These are phyloP conservation scores for Phialophora chinensis DNA, from an alignment of 2,329 filamentous ascomycete genomes.

Conservation along the genomic window DNA sequence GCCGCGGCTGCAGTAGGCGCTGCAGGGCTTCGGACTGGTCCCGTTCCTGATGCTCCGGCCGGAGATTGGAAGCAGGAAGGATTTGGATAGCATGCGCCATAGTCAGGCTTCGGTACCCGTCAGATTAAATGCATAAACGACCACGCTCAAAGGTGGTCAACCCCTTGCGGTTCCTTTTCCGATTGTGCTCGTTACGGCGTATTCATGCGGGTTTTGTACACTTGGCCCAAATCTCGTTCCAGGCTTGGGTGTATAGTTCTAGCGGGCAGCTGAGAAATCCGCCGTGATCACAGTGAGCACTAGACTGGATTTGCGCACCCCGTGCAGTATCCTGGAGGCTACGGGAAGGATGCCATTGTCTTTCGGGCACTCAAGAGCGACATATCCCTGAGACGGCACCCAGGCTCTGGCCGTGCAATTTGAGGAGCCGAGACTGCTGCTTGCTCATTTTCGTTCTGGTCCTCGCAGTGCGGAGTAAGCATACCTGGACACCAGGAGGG, in stretches of 20 bases:
- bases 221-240: background rate
- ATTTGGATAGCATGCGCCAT: slow-evolving; percentile 47
- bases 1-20: slow-evolving; percentile 45
- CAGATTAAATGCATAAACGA: background rate
- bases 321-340: background rate
- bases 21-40: slow-evolving; percentile 43
- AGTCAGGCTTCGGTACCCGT: background rate
- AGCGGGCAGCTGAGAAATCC: background rate
- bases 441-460: background rate
- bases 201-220: slow-evolving; percentile 3
- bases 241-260: background rate
- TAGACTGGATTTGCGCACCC: background rate
- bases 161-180: background rate
- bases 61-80: slow-evolving; percentile 70
- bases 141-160: no score
- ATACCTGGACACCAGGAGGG: no score
- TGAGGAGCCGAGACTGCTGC: background rate
- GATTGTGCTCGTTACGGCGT: background rate
- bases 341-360: background rate
- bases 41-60: slow-evolving; percentile 38
- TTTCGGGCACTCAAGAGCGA: background rate
- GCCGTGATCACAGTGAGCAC: background rate
- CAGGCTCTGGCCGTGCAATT: background rate
- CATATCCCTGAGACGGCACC: background rate
- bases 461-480: background rate